Conservation (phyloP, 345 rosid species). For the Erucastrum elatum region DNA sequence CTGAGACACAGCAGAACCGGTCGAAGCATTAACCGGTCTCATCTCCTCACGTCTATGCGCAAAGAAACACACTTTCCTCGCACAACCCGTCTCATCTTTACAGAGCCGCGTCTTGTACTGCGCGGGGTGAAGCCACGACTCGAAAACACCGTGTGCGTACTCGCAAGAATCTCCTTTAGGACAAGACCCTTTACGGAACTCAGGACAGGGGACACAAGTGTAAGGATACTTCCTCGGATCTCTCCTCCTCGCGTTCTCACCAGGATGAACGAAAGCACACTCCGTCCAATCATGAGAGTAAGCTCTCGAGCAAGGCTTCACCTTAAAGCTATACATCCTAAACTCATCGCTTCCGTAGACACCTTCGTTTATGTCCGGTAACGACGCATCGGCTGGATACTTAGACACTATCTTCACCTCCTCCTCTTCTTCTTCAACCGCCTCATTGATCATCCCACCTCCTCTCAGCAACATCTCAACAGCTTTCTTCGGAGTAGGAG, state of each 20-base stretch:
- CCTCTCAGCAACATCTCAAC: conserved; percentile 70
- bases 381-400: conserved; percentile 75
- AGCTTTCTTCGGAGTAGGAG: conserved; percentile 44
- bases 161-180: conserved; percentile 90
- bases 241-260: conserved; percentile 97
- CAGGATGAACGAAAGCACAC: conserved; percentile 97
- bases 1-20: conserved; percentile 83
- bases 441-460: conserved; percentile 27
- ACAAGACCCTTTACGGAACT: conserved; percentile 92
- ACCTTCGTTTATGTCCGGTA: conserved; percentile 89
- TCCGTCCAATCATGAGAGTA: conserved; percentile 98
- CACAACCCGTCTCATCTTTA: conserved; percentile 89
- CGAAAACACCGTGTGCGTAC: conserved; percentile 97
- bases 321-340: conserved; percentile 89
- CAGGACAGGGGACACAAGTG: conserved; percentile 96
- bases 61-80: conserved; percentile 94
- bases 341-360: conserved; percentile 86
- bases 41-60: conserved; percentile 90
- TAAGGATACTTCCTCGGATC: conserved; percentile 94
- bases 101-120: conserved; percentile 94
- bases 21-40: conserved; percentile 88
- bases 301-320: conserved; percentile 98
- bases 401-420: conserved; percentile 27
- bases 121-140: conserved; percentile 98
- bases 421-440: conserved; percentile 52